Conservation (phyloP, 176 grass and related monocot genomes). For the Microstegium vimineum region DNA sequence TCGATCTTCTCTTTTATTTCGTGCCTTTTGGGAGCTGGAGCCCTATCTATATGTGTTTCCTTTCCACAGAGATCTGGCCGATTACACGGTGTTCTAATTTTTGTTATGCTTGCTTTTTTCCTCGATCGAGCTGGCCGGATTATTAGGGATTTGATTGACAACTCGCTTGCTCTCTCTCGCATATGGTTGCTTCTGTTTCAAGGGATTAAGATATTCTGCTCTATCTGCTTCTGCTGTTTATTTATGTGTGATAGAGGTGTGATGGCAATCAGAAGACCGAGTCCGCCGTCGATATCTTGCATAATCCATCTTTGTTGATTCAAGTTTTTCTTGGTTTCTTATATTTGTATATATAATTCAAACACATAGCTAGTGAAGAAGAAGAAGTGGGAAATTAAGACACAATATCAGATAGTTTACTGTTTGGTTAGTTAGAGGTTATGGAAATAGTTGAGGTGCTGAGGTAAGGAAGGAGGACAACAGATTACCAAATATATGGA, state of each 20-base stretch:
- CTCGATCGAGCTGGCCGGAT: background rate
- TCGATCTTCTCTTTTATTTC: background rate
- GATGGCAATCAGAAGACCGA: background rate
- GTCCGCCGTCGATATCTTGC: background rate
- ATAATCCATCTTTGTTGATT: background rate
- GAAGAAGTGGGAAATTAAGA: background rate
- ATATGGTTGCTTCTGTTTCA: background rate
- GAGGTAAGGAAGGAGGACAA: constrained; percentile 30
- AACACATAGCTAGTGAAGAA: background rate
- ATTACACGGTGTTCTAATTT: no score
- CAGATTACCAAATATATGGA: constrained; percentile 25
- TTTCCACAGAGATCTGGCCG: background rate
- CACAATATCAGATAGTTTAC: constrained; percentile 22
- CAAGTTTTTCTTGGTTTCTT: background rate
- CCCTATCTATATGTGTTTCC: background rate
- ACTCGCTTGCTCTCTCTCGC: background rate
- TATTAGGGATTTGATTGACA: constrained; percentile 23
- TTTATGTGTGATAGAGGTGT: background rate
- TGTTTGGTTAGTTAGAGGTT: constrained; percentile 45
- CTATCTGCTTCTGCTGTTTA: background rate
- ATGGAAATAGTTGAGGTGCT: constrained; percentile 34
- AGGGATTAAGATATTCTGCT: background rate
- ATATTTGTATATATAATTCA: constrained; percentile 2
- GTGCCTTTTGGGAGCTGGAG: background rate
- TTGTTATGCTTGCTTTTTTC: background rate